These are phyloP conservation scores for Metschnikowia matae DNA, from an alignment of 805 yeast species.

Conservation along the genomic window DNA sequence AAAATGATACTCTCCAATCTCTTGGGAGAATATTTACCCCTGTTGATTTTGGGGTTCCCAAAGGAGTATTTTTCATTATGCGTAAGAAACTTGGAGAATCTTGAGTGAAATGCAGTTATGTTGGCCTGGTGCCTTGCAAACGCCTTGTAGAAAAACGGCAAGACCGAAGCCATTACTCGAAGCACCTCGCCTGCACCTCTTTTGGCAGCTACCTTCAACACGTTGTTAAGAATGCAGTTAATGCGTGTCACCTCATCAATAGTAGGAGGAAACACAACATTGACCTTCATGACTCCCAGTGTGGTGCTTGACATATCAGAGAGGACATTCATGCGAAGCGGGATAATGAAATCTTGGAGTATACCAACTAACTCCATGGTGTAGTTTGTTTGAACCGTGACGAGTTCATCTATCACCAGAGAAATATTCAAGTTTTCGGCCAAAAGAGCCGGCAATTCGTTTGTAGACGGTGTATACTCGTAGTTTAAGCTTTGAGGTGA, in stretches of 20 bases:
- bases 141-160: conserved; percentile 91
- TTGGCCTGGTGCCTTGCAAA: conserved; percentile 94
- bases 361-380: conserved; percentile 70
- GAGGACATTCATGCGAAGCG: conserved; percentile 67
- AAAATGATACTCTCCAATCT: conserved; percentile 48
- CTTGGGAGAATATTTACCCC: conserved; percentile 24
- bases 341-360: conserved; percentile 73
- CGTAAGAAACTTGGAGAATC: conserved; percentile 40
- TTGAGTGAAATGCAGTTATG: conserved; percentile 58
- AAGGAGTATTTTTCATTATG: conserved; percentile 29
- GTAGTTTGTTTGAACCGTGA: conserved; percentile 68
- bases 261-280: conserved; percentile 87
- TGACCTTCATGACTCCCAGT: conserved; percentile 60
- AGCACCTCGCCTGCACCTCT: conserved; percentile 74
- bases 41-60: conserved; percentile 27
- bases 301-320: conserved; percentile 39
- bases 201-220: conserved; percentile 61
- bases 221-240: conserved; percentile 77
- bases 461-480: conserved; percentile 59
- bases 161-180: conserved; percentile 73
- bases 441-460: background rate
- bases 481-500: conserved; percentile 84
- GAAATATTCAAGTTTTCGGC: conserved; percentile 11
- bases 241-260: conserved; percentile 90
- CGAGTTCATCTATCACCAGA: conserved; percentile 52